Evolutionary conservation across 345 rosid species (phyloP), one percentile per base, ranked within the genome.

Genomic region (Abelmoschus esculentus): DNA sequence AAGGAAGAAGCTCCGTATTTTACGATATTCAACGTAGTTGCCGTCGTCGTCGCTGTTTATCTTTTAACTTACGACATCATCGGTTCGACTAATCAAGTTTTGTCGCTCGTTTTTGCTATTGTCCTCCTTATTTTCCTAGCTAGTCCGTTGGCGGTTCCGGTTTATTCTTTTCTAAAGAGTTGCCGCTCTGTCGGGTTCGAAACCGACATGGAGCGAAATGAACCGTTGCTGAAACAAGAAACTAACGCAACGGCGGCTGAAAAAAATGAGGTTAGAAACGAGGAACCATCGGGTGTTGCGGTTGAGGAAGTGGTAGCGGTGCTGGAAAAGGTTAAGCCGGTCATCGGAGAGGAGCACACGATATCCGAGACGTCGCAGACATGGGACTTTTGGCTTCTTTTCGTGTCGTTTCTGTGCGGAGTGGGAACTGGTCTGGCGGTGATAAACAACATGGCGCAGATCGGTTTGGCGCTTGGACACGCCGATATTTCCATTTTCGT

Each of bases 391-490:
- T 95, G 99, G 99, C 75, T 95, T 32, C 58, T 95, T 17, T 95
- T 95, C 12, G 73, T 79, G 6, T 89, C 99, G 58, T 93, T 93
- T 73, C 56, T 93, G 15, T 89, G 92, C 52, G 99, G 99, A 11
- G 96, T 91, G 0, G 99, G 98, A 1, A 89, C 97, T 0, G 98
- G 98, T 6, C 61, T 93, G 74, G 90, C 97, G 0, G 93, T 91
- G 54, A 86, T 86, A 86, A 91, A 95, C 76, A 95, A 95, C 53
- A 85, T 88, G 96, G 97, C 93, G 12, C 99, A 95, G 77, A 95
- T 95, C 5, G 99, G 99, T 0, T 67, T 82, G 74, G 89, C 99
- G 0, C 89, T 95, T 69, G 99, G 99, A 31, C 89, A 95, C 82
- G 78, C 76, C 19, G 89, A 95, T 32, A 96, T 91, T 19, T 91